phyloP scores from a whole-genome alignment of 805 yeast genomes.

The Clavispora phyllophila region DNA sequence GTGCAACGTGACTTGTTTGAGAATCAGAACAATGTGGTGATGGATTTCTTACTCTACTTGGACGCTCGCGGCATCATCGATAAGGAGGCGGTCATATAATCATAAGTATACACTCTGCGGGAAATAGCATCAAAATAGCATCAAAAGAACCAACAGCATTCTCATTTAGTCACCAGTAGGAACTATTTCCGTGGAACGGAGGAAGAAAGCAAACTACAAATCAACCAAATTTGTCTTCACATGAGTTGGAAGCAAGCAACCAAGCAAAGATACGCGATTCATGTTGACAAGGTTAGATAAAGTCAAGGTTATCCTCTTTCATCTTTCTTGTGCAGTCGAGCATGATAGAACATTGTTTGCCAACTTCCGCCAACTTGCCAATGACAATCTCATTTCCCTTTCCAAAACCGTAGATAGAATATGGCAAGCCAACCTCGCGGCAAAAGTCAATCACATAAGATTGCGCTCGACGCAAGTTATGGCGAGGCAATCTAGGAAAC shows the following conservation, averaged over 20 bases:
- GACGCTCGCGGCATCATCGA: slow-evolving; percentile 26
- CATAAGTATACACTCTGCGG: background rate
- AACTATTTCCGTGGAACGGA: too few relatives aligned
- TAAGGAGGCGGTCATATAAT: slow-evolving; percentile 2
- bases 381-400: slow-evolving; percentile 73
- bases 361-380: slow-evolving; percentile 64
- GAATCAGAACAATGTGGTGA: slow-evolving; percentile 34
- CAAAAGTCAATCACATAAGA: slow-evolving; percentile 70
- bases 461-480: slow-evolving; percentile 75
- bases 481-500: slow-evolving; percentile 86
- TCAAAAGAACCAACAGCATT: too few relatives aligned
- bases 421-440: slow-evolving; percentile 66
- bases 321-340: slow-evolving; percentile 66
- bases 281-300: too few relatives aligned
- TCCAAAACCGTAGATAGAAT: slow-evolving; percentile 80
- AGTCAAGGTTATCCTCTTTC: slow-evolving; percentile 42
- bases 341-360: slow-evolving; percentile 72
- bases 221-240: too few relatives aligned
- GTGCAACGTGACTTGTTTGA: slow-evolving; percentile 38
- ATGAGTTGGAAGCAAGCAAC: background rate
- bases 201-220: too few relatives aligned
- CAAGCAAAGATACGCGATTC: background rate
- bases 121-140: background rate
- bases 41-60: slow-evolving; percentile 38
- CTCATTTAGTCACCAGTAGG: too few relatives aligned